Base-by-base conservation (phyloP, 179 eudicot species). In the Camellia oleifera region DNA sequence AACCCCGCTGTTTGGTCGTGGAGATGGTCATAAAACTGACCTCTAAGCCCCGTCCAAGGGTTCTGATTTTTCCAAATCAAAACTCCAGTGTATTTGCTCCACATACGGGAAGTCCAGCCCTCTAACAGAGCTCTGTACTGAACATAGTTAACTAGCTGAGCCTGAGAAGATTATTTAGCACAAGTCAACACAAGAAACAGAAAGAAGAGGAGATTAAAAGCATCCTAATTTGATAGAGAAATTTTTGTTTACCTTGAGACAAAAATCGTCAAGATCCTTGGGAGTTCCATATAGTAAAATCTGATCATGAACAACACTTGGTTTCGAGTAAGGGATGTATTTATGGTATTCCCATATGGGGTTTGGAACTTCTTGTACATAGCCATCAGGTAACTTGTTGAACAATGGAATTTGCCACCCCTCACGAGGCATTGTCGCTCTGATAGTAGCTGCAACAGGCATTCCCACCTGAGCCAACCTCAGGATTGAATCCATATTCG, bases 21-120 rank as follows among this genome's bases (percentile, higher is more conserved):
- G 85, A 96, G 93, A 86, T 96, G 98, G 86, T 96, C 99, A 76
- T 96, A 96, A 80, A 96, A 96, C 84, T 96, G 99, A 84, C 99
- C 99, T 86, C 99, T 87, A 18, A 96, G 87, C 82, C 99, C 98
- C 3, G 99, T 89, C 99, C 99, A 96, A 50, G 99, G 99, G 79
- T 96, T 96, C 85, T 94, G 98, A 50, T 88, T 94, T 84, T 96
- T 96, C 99, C 99, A 96, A 62, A 96, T 96, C 75, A 96, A 78
- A 77, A 96, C 94, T 20, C 99, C 99, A 23, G 99, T 94, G 78
- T 90, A 93, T 82, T 94, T 96, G 83, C 83, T 94, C 99, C 99
- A 96, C 99, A 96, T 96, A 44, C 88, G 97, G 57, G 99, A 96
- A 77, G 92, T 89, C 93, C 94, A 96, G 44, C 99, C 99, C 82